Conservation (phyloP, 202 grass and related monocot species). For the Eragrostis tef region DNA sequence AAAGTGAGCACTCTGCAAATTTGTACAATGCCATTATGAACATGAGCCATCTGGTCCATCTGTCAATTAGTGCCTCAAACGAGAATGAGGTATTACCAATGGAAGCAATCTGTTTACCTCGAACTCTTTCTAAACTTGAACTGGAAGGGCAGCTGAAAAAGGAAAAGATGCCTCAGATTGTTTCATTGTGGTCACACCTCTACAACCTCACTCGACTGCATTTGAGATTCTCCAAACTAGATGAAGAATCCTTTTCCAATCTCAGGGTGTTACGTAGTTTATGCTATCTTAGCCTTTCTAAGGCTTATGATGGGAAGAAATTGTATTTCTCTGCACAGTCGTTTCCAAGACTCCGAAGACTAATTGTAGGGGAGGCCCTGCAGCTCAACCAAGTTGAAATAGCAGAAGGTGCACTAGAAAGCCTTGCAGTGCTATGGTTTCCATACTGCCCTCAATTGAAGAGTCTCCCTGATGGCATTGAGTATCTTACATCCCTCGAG, state of each 20-base stretch:
- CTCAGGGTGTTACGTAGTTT: conserved; percentile 19
- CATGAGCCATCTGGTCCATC: conserved; percentile 30
- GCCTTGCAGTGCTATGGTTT: neutral
- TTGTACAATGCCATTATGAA: conserved; percentile 43
- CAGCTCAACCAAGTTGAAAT: neutral
- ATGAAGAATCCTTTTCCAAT: conserved; percentile 37
- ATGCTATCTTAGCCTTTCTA: neutral
- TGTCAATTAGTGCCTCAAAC: conserved; percentile 19
- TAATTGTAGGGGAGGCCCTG: neutral
- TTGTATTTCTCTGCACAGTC: conserved; percentile 21
- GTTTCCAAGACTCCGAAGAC: conserved; percentile 21
- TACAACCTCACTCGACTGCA: neutral
- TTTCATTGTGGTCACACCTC: neutral
- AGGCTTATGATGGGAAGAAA: conserved; percentile 40
- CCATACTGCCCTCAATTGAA: neutral
- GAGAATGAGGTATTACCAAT: conserved; percentile 41
- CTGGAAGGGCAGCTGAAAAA: neutral
- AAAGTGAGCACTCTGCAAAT: conserved; percentile 21
- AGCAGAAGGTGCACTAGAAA: conserved; percentile 1
- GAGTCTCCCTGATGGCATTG: conserved; percentile 39
- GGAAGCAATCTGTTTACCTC: conserved; percentile 6
- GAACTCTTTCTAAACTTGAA: neutral
- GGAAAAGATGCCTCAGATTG: neutral
- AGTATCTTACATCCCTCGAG: conserved; percentile 35
- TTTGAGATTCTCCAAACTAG: neutral